Evolutionary conservation across 2,329 filamentous ascomycete species (phyloP).

Genomic region (Zasmidium angulare): DNA sequence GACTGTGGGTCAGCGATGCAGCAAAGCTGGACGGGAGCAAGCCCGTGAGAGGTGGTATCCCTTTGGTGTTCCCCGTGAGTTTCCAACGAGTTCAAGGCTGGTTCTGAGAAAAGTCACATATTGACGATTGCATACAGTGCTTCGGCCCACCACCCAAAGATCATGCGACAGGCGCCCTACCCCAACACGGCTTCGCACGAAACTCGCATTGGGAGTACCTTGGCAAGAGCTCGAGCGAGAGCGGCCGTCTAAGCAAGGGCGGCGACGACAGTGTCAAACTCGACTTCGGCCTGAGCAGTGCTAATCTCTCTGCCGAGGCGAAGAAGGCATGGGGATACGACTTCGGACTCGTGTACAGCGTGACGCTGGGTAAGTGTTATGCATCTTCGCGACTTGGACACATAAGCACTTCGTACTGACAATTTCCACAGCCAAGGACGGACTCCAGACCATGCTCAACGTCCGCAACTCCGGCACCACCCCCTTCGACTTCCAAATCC

Average conservation of each 20-base stretch:
- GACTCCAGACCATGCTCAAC: slow-evolving; percentile 76
- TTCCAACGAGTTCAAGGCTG: neutral
- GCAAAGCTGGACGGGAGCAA: slow-evolving; percentile 83
- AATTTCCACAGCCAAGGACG: slow-evolving; percentile 50
- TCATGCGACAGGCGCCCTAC: slow-evolving; percentile 73
- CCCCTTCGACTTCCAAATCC: slow-evolving; percentile 85
- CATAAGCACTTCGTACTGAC: too few species aligned
- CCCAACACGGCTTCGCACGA: slow-evolving; percentile 94
- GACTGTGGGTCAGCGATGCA: slow-evolving; percentile 32
- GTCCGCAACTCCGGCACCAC: slow-evolving; percentile 82
- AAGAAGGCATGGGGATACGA: slow-evolving; percentile 78
- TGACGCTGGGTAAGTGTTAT: slow-evolving; percentile 71
- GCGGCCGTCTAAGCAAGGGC: slow-evolving; percentile 40
- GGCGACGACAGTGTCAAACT: slow-evolving; percentile 77
- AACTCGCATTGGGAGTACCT: slow-evolving; percentile 90
- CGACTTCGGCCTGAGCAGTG: slow-evolving; percentile 84
- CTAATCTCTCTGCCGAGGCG: slow-evolving; percentile 67
- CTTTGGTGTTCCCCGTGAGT: slow-evolving; percentile 86
- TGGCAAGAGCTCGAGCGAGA: slow-evolving; percentile 76
- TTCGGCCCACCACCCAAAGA: slow-evolving; percentile 76
- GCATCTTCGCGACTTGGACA: too few species aligned
- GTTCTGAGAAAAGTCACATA: neutral
- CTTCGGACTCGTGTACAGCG: slow-evolving; percentile 90
- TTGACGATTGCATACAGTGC: slow-evolving; percentile 54
- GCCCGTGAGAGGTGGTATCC: slow-evolving; percentile 86